phyloP scores from a whole-genome alignment of 129 eudicot genomes.

The Pseudognaphalium luteoalbum region DNA sequence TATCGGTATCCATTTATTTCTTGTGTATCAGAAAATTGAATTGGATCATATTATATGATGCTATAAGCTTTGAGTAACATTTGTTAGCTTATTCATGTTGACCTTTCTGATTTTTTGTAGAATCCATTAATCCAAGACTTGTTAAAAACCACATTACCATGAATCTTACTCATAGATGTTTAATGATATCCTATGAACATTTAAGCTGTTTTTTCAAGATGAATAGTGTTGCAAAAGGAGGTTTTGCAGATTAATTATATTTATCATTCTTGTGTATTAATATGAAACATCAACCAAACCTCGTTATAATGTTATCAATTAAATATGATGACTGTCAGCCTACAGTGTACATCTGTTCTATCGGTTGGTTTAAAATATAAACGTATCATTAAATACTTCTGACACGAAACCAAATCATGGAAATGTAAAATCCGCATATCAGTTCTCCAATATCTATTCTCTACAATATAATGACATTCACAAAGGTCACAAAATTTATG shows the following conservation, averaged over 20 bases:
- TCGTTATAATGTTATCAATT: slow-evolving; percentile 1
- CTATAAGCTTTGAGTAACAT: too few species aligned
- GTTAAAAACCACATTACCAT: too few species aligned
- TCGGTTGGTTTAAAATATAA: slow-evolving; percentile 30
- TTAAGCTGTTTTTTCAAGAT: neutral
- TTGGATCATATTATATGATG: too few species aligned
- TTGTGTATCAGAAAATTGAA: too few species aligned
- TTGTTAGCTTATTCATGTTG: neutral
- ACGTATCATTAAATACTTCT: slow-evolving; percentile 5
- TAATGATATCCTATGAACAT: neutral
- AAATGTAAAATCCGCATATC: neutral
- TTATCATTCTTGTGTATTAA: too few species aligned
- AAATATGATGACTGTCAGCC: slow-evolving; percentile 29
- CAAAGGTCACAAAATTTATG: slow-evolving; percentile 31
- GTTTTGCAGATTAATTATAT: too few species aligned
- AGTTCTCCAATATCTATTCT: too few species aligned
- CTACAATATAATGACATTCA: neutral
- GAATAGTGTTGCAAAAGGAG: neutral
- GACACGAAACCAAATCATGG: slow-evolving; percentile 18
- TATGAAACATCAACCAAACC: slow-evolving; percentile 4
- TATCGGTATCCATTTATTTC: too few species aligned
- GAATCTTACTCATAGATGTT: neutral
- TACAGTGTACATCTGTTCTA: slow-evolving; percentile 26
- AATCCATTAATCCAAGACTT: neutral
- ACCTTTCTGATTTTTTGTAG: neutral